Evolutionary conservation across 768 basidiomycete species (phyloP).

Genomic region (Lenzites betulinus): DNA sequence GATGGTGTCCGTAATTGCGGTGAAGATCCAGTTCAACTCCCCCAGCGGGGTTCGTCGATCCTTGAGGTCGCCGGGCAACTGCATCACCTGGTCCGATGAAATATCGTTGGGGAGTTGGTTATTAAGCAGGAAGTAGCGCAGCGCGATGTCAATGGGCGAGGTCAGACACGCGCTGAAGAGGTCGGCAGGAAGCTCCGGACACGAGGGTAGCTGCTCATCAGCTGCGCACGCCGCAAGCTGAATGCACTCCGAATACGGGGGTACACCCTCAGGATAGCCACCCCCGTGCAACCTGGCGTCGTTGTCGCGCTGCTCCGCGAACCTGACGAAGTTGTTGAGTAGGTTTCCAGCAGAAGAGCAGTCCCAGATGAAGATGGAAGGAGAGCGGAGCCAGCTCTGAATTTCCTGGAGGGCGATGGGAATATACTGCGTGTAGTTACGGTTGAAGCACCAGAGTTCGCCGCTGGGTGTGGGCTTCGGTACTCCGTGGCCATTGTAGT

Average conservation of each 20-base stretch:
- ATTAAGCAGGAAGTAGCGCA: constrained; percentile 91
- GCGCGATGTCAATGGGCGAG: constrained; percentile 96
- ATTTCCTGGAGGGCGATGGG: constrained; percentile 94
- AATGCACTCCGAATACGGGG: constrained; percentile 83
- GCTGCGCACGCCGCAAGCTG: constrained; percentile 95
- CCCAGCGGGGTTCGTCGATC: constrained; percentile 95
- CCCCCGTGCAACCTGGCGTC: constrained; percentile 59
- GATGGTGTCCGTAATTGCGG: constrained; percentile 97
- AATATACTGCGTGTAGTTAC: constrained; percentile 97
- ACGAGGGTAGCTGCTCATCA: constrained; percentile 89
- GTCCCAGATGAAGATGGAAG: constrained; percentile 98
- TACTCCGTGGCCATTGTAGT: constrained; percentile 99
- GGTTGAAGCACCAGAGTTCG: constrained; percentile 98
- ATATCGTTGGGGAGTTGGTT: constrained; percentile 81
- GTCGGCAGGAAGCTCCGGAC: constrained; percentile 96
- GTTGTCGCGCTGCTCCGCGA: constrained; percentile 73
- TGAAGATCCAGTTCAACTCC: constrained; percentile 99
- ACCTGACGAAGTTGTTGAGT: constrained; percentile 82
- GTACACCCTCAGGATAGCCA: constrained; percentile 60
- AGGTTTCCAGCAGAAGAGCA: constrained; percentile 97
- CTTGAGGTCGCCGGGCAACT: constrained; percentile 95
- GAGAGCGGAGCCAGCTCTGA: constrained; percentile 91
- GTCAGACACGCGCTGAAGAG: constrained; percentile 97
- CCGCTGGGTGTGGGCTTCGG: constrained; percentile 95
- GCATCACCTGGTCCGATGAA: constrained; percentile 88